phyloP scores from a whole-genome alignment of 352 stramenopile species.

The Aphanomyces astaci region DNA sequence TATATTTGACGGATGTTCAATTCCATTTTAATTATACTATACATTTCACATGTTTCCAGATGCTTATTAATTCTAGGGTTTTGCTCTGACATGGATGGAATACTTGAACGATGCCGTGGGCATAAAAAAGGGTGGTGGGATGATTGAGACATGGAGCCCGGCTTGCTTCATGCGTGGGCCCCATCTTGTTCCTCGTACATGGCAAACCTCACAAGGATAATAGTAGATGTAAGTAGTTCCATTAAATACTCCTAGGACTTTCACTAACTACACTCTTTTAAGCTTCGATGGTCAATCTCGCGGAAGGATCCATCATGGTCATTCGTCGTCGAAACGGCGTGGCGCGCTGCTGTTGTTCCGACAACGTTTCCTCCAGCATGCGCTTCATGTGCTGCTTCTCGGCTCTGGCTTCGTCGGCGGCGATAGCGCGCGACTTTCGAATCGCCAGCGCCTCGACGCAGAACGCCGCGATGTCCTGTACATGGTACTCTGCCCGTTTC shows the following conservation, averaged over 20 bases:
- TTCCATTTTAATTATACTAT: no score
- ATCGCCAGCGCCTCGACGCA: conserved; percentile 15
- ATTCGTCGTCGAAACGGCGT: background rate
- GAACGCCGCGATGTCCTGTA: conserved; percentile 13
- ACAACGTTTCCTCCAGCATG: background rate
- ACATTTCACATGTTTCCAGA: no score
- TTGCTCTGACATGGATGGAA: no score
- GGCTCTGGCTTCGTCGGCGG: background rate
- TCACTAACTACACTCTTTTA: background rate
- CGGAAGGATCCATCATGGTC: background rate
- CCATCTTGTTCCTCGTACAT: no score
- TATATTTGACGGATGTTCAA: no score
- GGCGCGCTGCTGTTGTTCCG: background rate
- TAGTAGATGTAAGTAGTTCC: background rate
- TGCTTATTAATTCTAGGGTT: no score
- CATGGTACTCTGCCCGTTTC: conserved; percentile 2
- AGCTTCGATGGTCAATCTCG: background rate
- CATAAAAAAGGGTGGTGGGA: background rate
- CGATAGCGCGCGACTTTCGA: background rate
- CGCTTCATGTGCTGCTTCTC: background rate
- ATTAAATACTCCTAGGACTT: background rate
- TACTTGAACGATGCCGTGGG: no score
- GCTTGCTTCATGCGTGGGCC: background rate
- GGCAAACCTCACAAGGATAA: no score
- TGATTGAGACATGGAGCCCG: background rate